Base-by-base conservation (phyloP, 1,284 basidiomycete genomes). In the Ganoderma resinaceum region DNA sequence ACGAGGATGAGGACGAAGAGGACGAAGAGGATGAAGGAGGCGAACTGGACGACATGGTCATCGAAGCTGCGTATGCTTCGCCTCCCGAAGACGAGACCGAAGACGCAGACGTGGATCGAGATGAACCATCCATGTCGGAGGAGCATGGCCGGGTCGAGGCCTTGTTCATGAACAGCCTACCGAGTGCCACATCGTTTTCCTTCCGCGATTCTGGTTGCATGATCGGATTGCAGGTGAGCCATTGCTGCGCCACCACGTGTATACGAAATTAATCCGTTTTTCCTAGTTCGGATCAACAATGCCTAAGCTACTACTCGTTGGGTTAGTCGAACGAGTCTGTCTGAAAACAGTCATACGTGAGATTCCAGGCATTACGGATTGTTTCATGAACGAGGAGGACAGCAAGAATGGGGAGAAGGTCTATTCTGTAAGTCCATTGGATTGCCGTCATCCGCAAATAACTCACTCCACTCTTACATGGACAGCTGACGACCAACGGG, bases 281-380 rank as follows among this genome's bases (percentile, higher is more conserved):
- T 31, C 64, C 8, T 72, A 93, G 92, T 92, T 92, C 78, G 78
- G 82, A 26, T 84, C 89, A 58, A 85, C 90, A 75, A 89, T 95
- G 77, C 95, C 95, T 31, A 98, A 98, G 81, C 85, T 99, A 49
- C 85, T 99, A 38, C 87, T 99, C 42, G 95, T 98, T 63, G 96
- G 96, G 65, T 89, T 98, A 70, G 87, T 98, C 66, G 96, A 98
- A 80, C 87, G 91, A 67, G 90, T 91, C 20, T 98, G 96, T 80
- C 85, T 90, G 66, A 89, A 89, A 66, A 92, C 95, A 2, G 85
- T 98, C 71, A 85, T 99, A 67, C 94, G 95, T 69, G 94, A 98
- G 80, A 95, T 98, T 67, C 87, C 91, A 9, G 90, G 91, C 31
- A 97, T 99, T 76, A 87, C 87, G 3, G 91, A 96, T 66, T 95